phyloP scores from a whole-genome alignment of 495 filamentous ascomycete species.

The Hypoxylon lenormandii region DNA sequence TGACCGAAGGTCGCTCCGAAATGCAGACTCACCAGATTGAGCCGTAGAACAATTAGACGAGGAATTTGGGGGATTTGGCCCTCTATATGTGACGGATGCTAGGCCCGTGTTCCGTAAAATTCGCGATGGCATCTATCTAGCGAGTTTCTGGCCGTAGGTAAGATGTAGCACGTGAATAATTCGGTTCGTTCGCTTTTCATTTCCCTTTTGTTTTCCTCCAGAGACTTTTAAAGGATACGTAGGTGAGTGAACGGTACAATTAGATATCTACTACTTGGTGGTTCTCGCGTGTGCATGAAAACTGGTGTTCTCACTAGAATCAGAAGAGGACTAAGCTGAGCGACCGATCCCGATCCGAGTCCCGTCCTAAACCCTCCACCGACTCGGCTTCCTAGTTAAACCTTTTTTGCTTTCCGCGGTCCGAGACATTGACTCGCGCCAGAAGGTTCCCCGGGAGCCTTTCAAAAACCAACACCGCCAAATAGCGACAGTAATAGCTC shows the following conservation, averaged over 20 bases:
- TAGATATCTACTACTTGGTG: background rate
- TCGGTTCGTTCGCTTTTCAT: background rate
- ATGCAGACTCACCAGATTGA: constrained; percentile 16
- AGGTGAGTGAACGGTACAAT: too few relatives aligned
- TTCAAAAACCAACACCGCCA: too few relatives aligned
- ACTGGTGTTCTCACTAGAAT: too few relatives aligned
- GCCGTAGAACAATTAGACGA: constrained; percentile 20
- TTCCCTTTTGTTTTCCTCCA: background rate
- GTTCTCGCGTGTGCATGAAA: constrained; percentile 3
- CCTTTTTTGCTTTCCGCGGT: background rate
- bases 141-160: background rate
- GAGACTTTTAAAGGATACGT: background rate
- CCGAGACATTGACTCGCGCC: constrained; percentile 26
- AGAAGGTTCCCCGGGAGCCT: too few relatives aligned
- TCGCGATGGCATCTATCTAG: constrained; percentile 9
- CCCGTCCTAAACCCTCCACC: constrained; percentile 26
- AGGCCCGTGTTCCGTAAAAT: constrained; percentile 43
- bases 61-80: constrained; percentile 6
- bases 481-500: too few relatives aligned
- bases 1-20: constrained; percentile 19
- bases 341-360: constrained; percentile 29
- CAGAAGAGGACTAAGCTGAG: constrained; percentile 8
- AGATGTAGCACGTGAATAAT: constrained; percentile 2
- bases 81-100: constrained; percentile 25
- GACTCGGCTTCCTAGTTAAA: constrained; percentile 17